phyloP scores from a whole-genome alignment of 805 yeast genomes.

The Myxozyma sirexii region DNA sequence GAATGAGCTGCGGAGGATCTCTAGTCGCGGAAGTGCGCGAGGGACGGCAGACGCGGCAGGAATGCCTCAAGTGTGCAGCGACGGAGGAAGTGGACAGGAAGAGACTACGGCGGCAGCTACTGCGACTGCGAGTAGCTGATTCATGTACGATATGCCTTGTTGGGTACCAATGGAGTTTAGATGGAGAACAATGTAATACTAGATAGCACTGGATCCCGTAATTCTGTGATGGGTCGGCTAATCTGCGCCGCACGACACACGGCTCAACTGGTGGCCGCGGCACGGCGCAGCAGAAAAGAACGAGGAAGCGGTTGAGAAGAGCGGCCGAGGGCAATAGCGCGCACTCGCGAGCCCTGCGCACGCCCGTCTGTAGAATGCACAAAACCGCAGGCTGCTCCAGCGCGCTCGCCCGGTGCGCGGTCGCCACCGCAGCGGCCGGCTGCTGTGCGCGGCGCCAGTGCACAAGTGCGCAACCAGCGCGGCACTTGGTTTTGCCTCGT shows the following conservation, averaged over 20 bases:
- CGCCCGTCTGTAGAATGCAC: too few species aligned
- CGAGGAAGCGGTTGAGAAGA: not conserved
- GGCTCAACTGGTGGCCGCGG: not conserved
- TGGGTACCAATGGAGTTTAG: too few species aligned
- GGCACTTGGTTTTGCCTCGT: not conserved
- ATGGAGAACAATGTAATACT: not conserved
- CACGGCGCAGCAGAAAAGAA: not conserved
- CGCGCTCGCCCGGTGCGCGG: too few species aligned
- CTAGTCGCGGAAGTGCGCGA: conserved; percentile 6
- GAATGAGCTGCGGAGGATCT: conserved; percentile 19
- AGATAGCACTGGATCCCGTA: not conserved
- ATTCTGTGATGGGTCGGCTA: not conserved
- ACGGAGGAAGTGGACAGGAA: not conserved
- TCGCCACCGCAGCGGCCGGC: not conserved
- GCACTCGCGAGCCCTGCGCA: not conserved
- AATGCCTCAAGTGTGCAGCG: not conserved
- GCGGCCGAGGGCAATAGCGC: not conserved
- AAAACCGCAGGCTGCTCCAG: too few species aligned
- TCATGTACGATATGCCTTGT: too few species aligned
- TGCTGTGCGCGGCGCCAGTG: not conserved
- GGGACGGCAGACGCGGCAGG: not conserved
- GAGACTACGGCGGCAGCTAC: too few species aligned
- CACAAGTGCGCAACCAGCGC: not conserved
- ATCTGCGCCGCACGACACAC: not conserved
- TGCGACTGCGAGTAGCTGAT: too few species aligned